Conservation (phyloP, 1,284 basidiomycete genomes). For the Cerrena zonata region DNA sequence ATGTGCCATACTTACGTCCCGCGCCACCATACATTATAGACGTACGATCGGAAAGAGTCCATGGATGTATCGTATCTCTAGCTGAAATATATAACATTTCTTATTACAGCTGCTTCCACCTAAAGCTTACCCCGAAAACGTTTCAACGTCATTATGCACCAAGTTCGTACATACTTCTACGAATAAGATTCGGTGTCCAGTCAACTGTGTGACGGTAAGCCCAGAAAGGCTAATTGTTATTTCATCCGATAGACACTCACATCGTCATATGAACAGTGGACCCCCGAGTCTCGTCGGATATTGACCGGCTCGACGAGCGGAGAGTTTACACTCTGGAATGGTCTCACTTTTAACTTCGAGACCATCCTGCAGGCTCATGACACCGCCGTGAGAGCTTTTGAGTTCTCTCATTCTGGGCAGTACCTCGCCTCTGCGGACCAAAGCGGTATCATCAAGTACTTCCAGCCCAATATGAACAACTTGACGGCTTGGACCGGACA, state of each 20-base stretch:
- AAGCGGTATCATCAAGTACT: constrained; percentile 94
- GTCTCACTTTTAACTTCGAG: constrained; percentile 98
- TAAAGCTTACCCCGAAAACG: constrained; percentile 82
- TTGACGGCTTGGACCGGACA: constrained; percentile 89
- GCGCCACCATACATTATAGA: constrained; percentile 80
- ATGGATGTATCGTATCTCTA: constrained; percentile 16
- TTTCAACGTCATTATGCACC: constrained; percentile 87
- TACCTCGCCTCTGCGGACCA: constrained; percentile 93
- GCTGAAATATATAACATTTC: constrained; percentile 20
- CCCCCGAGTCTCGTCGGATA: constrained; percentile 87
- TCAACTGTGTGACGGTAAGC: constrained; percentile 87
- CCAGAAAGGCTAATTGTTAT: background rate
- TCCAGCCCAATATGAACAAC: constrained; percentile 98
- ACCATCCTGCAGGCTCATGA: constrained; percentile 98
- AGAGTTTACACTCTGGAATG: constrained; percentile 99
- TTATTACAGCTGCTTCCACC: constrained; percentile 77
- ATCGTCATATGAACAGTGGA: constrained; percentile 64
- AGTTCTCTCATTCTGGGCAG: constrained; percentile 85
- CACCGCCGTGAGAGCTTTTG: constrained; percentile 83
- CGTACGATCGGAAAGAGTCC: constrained; percentile 39
- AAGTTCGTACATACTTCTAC: constrained; percentile 97
- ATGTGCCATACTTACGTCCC: constrained; percentile 73
- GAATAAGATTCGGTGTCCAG: constrained; percentile 96
- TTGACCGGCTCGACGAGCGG: constrained; percentile 94
- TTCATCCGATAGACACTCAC: background rate